These are phyloP conservation scores for Mucor plumbeus DNA, from an alignment of 371 early-diverging fungal genomes.

Conservation along the genomic window DNA sequence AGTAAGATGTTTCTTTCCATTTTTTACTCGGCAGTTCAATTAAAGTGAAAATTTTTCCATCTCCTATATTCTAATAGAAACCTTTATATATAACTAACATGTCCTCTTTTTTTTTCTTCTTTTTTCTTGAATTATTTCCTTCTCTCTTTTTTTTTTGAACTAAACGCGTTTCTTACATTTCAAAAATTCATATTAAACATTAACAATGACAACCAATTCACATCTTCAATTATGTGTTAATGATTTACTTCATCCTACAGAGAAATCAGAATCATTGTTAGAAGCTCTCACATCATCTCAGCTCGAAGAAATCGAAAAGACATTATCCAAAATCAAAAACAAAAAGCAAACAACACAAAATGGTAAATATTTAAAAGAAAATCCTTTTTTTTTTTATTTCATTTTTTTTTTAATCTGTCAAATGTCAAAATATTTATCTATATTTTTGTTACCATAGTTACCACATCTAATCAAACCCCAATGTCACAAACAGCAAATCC, in stretches of 20 bases:
- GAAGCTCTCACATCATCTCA: slow-evolving; percentile 36
- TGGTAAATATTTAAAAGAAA: not conserved
- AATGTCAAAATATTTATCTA: slow-evolving; percentile 15
- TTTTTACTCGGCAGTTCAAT: slow-evolving; percentile 17
- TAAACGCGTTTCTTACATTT: slow-evolving; percentile 7
- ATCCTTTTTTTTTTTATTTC: too few relatives aligned
- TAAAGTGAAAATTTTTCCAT: slow-evolving; percentile 14
- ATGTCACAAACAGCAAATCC: slow-evolving; percentile 20
- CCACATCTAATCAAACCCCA: slow-evolving; percentile 13
- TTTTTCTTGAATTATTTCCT: not conserved
- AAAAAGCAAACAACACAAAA: slow-evolving; percentile 28
- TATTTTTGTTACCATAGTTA: not conserved
- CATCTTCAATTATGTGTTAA: slow-evolving; percentile 36
- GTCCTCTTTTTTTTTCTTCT: not conserved
- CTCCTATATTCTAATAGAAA: slow-evolving; percentile 15
- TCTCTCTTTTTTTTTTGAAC: not conserved
- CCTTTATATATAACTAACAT: not conserved
- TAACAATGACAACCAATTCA: slow-evolving; percentile 8
- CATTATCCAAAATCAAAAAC: slow-evolving; percentile 28
- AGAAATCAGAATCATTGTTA: slow-evolving; percentile 32
- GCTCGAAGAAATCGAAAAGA: slow-evolving; percentile 36
- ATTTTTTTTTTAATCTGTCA: not conserved
- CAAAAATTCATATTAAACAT: not conserved
- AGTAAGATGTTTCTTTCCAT: not conserved
- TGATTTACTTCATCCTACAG: slow-evolving; percentile 39